Conservation (phyloP, 345 rosid genomes). For the Stellera chamaejasme region DNA sequence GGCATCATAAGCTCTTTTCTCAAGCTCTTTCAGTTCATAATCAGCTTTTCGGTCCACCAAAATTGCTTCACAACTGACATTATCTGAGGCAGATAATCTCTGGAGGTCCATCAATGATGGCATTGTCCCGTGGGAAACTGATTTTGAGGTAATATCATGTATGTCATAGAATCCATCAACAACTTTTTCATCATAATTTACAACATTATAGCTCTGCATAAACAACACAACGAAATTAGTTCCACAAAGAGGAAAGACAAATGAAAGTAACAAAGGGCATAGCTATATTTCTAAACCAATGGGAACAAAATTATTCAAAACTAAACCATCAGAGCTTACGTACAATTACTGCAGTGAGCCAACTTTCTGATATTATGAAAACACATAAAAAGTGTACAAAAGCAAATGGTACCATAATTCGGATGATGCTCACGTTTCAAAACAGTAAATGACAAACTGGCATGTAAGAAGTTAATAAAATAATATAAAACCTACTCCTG, state of each 20-base stretch:
- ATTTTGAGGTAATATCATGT: constrained; percentile 53
- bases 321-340: too few relatives aligned
- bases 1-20: constrained; percentile 37
- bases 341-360: too few relatives aligned
- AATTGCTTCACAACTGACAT: constrained; percentile 67
- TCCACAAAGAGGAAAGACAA: neutral
- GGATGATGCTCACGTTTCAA: too few relatives aligned
- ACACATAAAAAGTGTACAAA: too few relatives aligned
- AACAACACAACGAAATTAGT: constrained; percentile 1
- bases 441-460: too few relatives aligned
- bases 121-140: constrained; percentile 60
- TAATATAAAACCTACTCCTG: too few relatives aligned
- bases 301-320: too few relatives aligned
- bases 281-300: too few relatives aligned
- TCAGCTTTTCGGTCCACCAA: constrained; percentile 74
- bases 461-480: too few relatives aligned
- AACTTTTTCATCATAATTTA: constrained; percentile 76
- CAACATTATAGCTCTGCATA: constrained; percentile 69
- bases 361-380: too few relatives aligned
- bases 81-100: constrained; percentile 50
- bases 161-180: constrained; percentile 90
- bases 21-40: constrained; percentile 66
- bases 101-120: constrained; percentile 83
- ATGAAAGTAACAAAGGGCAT: neutral
- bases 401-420: too few relatives aligned